Base-by-base conservation (phyloP, 805 yeast genomes). In the Lachancea waltii region DNA sequence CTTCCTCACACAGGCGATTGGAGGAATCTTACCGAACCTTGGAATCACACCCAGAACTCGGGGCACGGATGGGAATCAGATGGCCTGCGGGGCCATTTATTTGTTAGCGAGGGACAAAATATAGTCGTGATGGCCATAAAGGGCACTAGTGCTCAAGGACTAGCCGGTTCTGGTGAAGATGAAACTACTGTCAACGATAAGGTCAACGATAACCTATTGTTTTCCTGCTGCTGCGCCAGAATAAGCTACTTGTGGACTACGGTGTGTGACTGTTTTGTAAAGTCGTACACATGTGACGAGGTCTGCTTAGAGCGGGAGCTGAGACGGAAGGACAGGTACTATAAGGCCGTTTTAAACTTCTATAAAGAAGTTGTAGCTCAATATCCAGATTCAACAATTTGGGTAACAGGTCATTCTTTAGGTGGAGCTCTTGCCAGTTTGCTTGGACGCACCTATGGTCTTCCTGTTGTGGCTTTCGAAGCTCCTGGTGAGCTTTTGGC, bases 221-320 rank as follows among this genome's bases (percentile, higher is more conserved):
- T 92, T 57, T 84, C 94, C 8, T 92, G 98, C 60, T 92, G 98
- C 59, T 92, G 98, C 64, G 97, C 95, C 0, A 71, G 97, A 26
- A 81, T 90, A 1, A 76, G 92, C 26, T 87, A 86, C 47, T 62
- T 85, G 61, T 92, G 97, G 98, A 77, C 81, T 6, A 83, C 97
- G 0, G 97, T 87, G 1, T 92, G 98, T 63, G 96, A 87, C 59
- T 92, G 98, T 57, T 90, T 81, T 54, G 75, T 78, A 44, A 76
- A 74, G 36, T 74, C 94, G 0, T 85, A 85, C 59, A 84, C 90
- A 0, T 92, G 98, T 62, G 81, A 87, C 60, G 92, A 86, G 60
- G 73, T 72, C 42, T 92, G 98, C 55, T 63, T 92, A 18, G 97
- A 87, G 56, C 68, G 65, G 35, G 95, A 85, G 53, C 62, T 89